Evolutionary conservation across 192 early-diverging fungal genomes (phyloP).

Genomic region (Linnemannia elongata): DNA sequence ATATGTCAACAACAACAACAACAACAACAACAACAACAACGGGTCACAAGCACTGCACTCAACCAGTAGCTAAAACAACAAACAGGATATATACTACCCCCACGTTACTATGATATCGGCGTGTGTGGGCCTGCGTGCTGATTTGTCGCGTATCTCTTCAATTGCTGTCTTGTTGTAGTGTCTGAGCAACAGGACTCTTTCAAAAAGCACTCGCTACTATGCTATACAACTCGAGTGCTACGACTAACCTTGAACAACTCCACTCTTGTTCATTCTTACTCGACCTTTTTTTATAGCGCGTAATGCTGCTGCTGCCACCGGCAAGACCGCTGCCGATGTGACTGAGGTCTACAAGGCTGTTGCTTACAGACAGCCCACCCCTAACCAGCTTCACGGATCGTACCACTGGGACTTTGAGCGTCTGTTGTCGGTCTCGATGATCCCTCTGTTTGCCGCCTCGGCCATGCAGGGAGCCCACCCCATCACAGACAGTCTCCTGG

Average conservation of each 20-base stretch:
- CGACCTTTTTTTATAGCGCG: conserved; percentile 30
- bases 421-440: conserved; percentile 76
- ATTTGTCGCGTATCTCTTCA: background rate
- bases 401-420: conserved; percentile 99
- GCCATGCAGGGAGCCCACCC: conserved; percentile 86
- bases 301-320: conserved; percentile 18
- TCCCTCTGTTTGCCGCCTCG: conserved; percentile 85
- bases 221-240: no score
- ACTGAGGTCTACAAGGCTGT: conserved; percentile 58
- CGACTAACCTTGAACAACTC: no score
- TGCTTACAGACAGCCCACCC: conserved; percentile 56
- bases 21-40: background rate
- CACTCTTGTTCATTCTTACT: no score
- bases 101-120: background rate
- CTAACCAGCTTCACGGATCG: conserved; percentile 84
- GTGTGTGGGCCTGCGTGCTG: background rate
- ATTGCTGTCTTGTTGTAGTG: background rate
- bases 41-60: background rate
- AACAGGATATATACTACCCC: background rate
- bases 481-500: conserved; percentile 90
- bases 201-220: no score
- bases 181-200: background rate
- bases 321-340: conserved; percentile 31
- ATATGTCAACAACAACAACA: background rate
- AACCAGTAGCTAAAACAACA: background rate